Conservation (phyloP, 1,284 basidiomycete genomes). For the Ustilago xerochloae region DNA sequence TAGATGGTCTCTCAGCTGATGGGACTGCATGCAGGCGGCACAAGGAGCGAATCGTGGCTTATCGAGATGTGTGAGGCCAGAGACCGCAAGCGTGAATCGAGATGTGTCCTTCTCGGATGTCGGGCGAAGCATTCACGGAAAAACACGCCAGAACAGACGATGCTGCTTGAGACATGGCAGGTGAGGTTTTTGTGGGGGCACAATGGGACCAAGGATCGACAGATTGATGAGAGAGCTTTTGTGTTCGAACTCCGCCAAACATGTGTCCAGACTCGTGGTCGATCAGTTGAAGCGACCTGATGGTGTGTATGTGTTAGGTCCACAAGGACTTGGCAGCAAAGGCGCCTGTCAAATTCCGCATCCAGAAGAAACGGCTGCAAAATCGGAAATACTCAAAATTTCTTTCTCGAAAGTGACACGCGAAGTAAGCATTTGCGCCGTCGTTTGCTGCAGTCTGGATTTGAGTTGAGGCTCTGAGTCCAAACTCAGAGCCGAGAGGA, state of each 20-base stretch:
- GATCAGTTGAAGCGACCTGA: background rate
- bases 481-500: slow-evolving; percentile 24
- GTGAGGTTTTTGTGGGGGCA: no score
- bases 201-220: background rate
- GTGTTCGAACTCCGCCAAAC: slow-evolving; percentile 6
- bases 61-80: background rate
- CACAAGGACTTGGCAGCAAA: background rate
- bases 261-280: background rate
- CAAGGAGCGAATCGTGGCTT: background rate
- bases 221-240: background rate
- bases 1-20: background rate
- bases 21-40: background rate
- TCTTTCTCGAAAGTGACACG: background rate
- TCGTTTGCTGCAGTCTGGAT: background rate
- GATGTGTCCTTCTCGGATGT: slow-evolving; percentile 3
- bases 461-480: slow-evolving; percentile 7
- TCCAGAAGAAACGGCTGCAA: slow-evolving; percentile 2
- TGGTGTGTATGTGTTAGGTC: background rate
- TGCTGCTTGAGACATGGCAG: background rate
- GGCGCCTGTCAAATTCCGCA: slow-evolving; percentile 7
- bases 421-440: background rate
- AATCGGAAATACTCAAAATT: no score
- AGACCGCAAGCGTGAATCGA: slow-evolving; percentile 13
- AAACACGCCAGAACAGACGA: slow-evolving; percentile 8
- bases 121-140: slow-evolving; percentile 1